phyloP scores from a whole-genome alignment of 148 eudicot species.

The Spergularia marina region DNA sequence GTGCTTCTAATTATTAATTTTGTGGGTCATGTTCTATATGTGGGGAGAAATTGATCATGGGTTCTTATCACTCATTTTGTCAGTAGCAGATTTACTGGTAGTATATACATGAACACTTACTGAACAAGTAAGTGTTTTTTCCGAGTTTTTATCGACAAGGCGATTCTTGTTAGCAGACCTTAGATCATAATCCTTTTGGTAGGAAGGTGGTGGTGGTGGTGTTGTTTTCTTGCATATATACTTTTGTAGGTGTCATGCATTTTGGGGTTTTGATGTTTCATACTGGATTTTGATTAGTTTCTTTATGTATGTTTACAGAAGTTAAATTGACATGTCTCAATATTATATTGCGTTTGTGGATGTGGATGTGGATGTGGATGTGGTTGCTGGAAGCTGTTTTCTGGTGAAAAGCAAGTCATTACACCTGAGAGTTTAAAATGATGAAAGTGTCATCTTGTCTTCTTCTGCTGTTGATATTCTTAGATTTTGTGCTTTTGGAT shows the following conservation, averaged over 20 bases:
- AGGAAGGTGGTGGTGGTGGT: neutral
- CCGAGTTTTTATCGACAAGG: neutral
- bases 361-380: constrained; percentile 13
- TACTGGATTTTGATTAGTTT: constrained; percentile 2
- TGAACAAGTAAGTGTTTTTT: neutral
- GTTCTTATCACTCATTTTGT: constrained; percentile 1
- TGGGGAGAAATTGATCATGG: constrained; percentile 3
- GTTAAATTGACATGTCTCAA: constrained; percentile 26
- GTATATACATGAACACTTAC: too few species aligned
- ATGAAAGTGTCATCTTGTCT: constrained; percentile 43
- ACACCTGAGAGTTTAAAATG: constrained; percentile 38
- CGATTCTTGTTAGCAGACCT: neutral
- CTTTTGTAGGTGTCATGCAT: too few species aligned
- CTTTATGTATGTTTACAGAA: constrained; percentile 18
- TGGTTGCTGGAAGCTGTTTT: constrained; percentile 4
- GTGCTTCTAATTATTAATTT: neutral
- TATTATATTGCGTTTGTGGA: constrained; percentile 2
- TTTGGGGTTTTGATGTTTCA: neutral
- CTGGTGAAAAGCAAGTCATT: constrained; percentile 23
- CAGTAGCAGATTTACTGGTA: neutral
- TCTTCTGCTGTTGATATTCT: constrained; percentile 31
- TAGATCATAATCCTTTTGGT: neutral
- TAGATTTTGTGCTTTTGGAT: constrained; percentile 30
- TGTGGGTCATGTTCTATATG: constrained; percentile 11
- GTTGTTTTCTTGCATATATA: neutral